Evolutionary conservation across 192 early-diverging fungal species (phyloP).

Genomic region (Geranomyces michiganensis): DNA sequence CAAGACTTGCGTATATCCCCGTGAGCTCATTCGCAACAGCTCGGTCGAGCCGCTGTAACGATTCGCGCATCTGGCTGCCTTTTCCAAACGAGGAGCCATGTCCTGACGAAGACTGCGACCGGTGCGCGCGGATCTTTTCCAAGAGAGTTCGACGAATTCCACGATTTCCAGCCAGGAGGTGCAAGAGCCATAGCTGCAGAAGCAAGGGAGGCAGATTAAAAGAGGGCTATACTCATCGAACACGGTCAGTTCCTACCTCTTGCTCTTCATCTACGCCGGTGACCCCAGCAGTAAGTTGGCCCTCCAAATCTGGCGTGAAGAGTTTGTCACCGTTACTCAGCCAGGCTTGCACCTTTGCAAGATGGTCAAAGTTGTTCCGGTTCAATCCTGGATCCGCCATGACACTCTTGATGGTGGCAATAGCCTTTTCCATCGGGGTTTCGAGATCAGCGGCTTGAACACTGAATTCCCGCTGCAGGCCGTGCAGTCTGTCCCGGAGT

Average conservation of each 20-base stretch:
- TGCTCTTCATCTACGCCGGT: constrained; percentile 24
- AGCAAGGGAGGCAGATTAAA: neutral
- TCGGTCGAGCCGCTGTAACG: neutral
- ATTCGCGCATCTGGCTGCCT: neutral
- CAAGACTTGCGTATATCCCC: neutral
- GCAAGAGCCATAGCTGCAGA: constrained; percentile 11
- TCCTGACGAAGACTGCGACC: constrained; percentile 12
- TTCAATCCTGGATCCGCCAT: constrained; percentile 42
- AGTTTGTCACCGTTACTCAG: constrained; percentile 21
- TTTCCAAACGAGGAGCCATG: no score
- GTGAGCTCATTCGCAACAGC: neutral
- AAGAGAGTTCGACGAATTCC: constrained; percentile 1
- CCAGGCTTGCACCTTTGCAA: constrained; percentile 9
- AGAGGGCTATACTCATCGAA: no score
- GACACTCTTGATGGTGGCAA: constrained; percentile 32
- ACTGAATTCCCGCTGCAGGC: constrained; percentile 32
- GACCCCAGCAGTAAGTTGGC: constrained; percentile 16
- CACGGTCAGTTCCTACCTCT: constrained; percentile 7
- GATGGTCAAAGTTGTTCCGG: constrained; percentile 15
- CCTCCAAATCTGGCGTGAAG: constrained; percentile 15
- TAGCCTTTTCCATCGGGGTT: constrained; percentile 47
- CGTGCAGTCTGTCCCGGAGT: constrained; percentile 29
- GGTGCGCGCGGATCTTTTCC: constrained; percentile 8
- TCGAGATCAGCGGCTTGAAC: constrained; percentile 41
- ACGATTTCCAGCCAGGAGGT: constrained; percentile 2